These are phyloP conservation scores for Chrysanthemum seticuspe DNA, from an alignment of 129 eudicot genomes.

Conservation along the genomic window DNA sequence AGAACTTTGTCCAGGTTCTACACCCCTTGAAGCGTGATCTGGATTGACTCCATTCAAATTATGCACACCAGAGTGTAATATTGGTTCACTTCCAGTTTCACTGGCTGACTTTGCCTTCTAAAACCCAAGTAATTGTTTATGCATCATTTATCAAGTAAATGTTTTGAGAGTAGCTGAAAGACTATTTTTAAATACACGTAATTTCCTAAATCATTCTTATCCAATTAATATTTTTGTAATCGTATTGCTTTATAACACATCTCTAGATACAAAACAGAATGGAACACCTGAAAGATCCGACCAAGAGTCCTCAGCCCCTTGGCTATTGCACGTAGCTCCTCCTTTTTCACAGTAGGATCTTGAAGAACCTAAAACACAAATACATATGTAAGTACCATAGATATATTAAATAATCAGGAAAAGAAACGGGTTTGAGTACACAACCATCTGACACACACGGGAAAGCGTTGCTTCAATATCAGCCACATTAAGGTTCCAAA, in stretches of 20 bases:
- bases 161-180: too few relatives aligned
- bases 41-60: too few relatives aligned
- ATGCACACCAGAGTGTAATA: too few relatives aligned
- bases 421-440: slow-evolving; percentile 3
- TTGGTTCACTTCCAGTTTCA: too few relatives aligned
- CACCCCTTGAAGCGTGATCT: too few relatives aligned
- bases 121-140: too few relatives aligned
- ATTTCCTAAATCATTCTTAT: too few relatives aligned
- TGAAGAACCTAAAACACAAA: slow-evolving; percentile 66
- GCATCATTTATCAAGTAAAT: too few relatives aligned
- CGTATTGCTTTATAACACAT: not conserved
- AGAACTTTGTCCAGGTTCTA: too few relatives aligned
- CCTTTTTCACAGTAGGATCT: slow-evolving; percentile 69
- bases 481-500: slow-evolving; percentile 96
- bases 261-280: not conserved
- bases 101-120: too few relatives aligned
- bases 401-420: slow-evolving; percentile 10
- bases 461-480: slow-evolving; percentile 84
- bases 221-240: too few relatives aligned
- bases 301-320: slow-evolving; percentile 90
- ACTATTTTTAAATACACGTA: too few relatives aligned
- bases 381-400: slow-evolving; percentile 10
- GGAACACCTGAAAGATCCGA: slow-evolving; percentile 75
- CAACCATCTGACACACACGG: slow-evolving; percentile 93
- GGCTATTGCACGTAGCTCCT: slow-evolving; percentile 89